Base-by-base conservation (phyloP, 2,329 filamentous ascomycete species). In the Aspergillus ruber region DNA sequence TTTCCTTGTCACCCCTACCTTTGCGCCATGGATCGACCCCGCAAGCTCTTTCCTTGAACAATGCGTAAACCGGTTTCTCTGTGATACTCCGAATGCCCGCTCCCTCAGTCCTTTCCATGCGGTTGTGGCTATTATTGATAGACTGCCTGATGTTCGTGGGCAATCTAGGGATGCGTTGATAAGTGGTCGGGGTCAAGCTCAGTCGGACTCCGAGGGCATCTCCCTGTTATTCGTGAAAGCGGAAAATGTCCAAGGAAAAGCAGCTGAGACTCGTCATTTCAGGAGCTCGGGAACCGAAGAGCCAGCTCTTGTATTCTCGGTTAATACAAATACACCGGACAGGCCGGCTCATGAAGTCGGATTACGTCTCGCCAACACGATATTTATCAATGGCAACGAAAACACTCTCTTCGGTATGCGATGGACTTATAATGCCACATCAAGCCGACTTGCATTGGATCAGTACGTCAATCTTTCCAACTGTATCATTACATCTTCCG, bases 341-440 rank as follows among this genome's bases (percentile, higher is more conserved):
- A 23, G 45, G 10, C 25, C 50, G 8, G 47, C 56, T 9, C 56
- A 68, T 44, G 62, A 69, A 43, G 50, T 72, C 36, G 68, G 68
- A 35, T 44, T 72, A 21, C 67, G 65, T n/a, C 61, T 71, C 21
- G 66, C 69, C 29, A 69, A 71, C 41, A 72, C 69, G 1, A 56
- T 72, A 8, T 72, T 72, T 39, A 44, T 67, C 32, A 71, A 71
- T 48, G 69, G 68, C 8, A 67, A 63, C n/a, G 65, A 70, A 43
- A 64, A 61, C 23, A 72, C 69, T 1, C 59, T 72, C 9, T 48
- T 67, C 32, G 66, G 63, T 27, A 64, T 65, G 50, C 62, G 59
- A 15, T 72, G 69, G 68, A 21, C 47, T 41, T 57, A 59, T 47
- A 50, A 62, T 46, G 18, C 55, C 13, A 33, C 50, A 12, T 46